These are phyloP conservation scores for Aphanomyces invadans DNA, from an alignment of 352 stramenopile genomes.

Conservation along the genomic window DNA sequence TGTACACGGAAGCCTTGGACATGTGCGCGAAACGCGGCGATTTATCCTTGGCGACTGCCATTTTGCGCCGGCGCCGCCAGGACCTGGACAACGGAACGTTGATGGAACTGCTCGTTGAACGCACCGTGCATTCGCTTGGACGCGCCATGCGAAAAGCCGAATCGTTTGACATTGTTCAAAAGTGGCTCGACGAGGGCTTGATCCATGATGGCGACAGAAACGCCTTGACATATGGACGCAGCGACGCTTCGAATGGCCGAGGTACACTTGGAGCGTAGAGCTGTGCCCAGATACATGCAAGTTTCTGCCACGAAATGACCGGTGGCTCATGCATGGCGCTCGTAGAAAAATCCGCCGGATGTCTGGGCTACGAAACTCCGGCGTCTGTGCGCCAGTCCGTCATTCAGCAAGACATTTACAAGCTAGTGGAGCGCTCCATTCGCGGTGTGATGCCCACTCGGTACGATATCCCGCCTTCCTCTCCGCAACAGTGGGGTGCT, in stretches of 20 bases:
- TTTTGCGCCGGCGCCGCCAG: background rate
- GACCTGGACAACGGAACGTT: background rate
- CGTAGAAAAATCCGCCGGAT: too few species aligned
- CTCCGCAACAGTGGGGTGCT: too few species aligned
- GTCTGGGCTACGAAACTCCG: conserved; percentile 53
- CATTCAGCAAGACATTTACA: conserved; percentile 59
- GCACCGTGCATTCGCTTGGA: background rate
- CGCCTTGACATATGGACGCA: background rate
- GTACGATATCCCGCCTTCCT: too few species aligned
- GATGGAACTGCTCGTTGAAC: background rate
- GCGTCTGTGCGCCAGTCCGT: conserved; percentile 54
- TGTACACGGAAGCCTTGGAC: conserved; percentile 55
- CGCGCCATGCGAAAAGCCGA: background rate
- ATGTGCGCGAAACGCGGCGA: conserved; percentile 32
- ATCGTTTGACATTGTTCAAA: background rate
- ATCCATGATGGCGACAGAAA: conserved; percentile 6
- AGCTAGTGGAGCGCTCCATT: conserved; percentile 44
- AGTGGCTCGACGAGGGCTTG: background rate
- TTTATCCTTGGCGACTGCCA: background rate
- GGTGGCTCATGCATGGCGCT: too few species aligned
- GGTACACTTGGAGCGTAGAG: too few species aligned
- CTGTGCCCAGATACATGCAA: too few species aligned
- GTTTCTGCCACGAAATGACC: too few species aligned
- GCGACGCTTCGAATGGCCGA: too few species aligned
- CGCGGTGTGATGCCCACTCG: conserved; percentile 42